Conservation (phyloP, 495 filamentous ascomycete species). For the Neurospora sp. region DNA sequence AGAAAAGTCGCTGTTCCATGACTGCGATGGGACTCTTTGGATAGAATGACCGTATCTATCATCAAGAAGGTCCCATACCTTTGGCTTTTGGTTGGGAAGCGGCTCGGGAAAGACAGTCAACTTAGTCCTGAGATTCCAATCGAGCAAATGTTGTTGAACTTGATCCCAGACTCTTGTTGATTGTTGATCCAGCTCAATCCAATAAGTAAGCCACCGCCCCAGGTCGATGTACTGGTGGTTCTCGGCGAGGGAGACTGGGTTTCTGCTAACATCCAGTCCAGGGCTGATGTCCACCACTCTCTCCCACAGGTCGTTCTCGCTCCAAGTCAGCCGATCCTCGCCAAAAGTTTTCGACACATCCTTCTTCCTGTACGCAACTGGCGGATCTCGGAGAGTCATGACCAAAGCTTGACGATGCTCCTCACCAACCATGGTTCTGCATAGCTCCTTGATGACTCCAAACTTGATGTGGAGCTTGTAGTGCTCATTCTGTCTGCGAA, state of each 20-base stretch:
- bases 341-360: constrained; percentile 32
- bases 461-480: constrained; percentile 54
- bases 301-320: constrained; percentile 59
- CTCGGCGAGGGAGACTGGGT: constrained; percentile 45
- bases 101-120: constrained; percentile 20
- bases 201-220: constrained; percentile 66
- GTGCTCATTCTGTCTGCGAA: constrained; percentile 10
- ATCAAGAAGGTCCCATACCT: constrained; percentile 53
- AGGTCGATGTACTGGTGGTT: constrained; percentile 58
- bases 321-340: constrained; percentile 46
- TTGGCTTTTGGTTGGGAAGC: constrained; percentile 9
- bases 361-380: constrained; percentile 50
- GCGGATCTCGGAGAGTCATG: constrained; percentile 54
- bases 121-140: constrained; percentile 59
- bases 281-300: constrained; percentile 61
- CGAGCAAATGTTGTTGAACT: constrained; percentile 47
- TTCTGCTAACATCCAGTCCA: constrained; percentile 16
- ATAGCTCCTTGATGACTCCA: constrained; percentile 46
- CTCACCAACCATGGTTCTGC: constrained; percentile 30
- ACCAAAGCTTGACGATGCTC: constrained; percentile 33
- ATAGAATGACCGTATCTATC: background rate
- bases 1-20: constrained; percentile 20
- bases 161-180: constrained; percentile 22
- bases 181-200: constrained; percentile 37
- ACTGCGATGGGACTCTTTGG: background rate